Conservation (phyloP, 1,284 basidiomycete genomes). For the Heterobasidion occidentale region DNA sequence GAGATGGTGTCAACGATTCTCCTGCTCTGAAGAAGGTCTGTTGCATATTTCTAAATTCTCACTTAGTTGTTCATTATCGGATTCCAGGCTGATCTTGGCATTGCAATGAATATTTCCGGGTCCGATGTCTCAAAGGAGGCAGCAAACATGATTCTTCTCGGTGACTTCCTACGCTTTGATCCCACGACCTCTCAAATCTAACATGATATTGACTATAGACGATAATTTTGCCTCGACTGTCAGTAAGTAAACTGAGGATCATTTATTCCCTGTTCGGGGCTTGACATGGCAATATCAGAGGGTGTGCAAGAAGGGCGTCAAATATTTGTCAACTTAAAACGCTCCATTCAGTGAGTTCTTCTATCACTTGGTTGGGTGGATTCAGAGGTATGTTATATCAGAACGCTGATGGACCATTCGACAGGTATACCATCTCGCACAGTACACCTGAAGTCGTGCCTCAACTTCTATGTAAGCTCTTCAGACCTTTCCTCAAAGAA, state of each 20-base stretch:
- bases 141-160: constrained; percentile 65
- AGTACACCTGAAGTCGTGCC: constrained; percentile 65
- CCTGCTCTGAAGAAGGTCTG: constrained; percentile 44
- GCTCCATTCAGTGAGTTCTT: constrained; percentile 47
- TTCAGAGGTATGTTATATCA: too few relatives aligned
- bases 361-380: too few relatives aligned
- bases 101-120: constrained; percentile 72
- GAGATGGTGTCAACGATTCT: constrained; percentile 66
- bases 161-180: constrained; percentile 20
- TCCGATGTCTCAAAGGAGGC: constrained; percentile 71
- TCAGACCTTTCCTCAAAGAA: not conserved
- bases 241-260: constrained; percentile 34
- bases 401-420: too few relatives aligned
- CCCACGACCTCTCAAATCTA: not conserved
- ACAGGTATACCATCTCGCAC: constrained; percentile 47
- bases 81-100: constrained; percentile 58
- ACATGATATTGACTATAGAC: not conserved
- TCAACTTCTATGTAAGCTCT: constrained; percentile 45
- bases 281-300: constrained; percentile 25
- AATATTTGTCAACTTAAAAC: constrained; percentile 62
- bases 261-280: too few relatives aligned
- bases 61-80: not conserved
- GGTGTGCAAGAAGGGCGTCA: constrained; percentile 62
- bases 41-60: too few relatives aligned
- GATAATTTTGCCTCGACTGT: constrained; percentile 68